Base-by-base conservation (phyloP, 345 rosid genomes). In the Balakata baccata region DNA sequence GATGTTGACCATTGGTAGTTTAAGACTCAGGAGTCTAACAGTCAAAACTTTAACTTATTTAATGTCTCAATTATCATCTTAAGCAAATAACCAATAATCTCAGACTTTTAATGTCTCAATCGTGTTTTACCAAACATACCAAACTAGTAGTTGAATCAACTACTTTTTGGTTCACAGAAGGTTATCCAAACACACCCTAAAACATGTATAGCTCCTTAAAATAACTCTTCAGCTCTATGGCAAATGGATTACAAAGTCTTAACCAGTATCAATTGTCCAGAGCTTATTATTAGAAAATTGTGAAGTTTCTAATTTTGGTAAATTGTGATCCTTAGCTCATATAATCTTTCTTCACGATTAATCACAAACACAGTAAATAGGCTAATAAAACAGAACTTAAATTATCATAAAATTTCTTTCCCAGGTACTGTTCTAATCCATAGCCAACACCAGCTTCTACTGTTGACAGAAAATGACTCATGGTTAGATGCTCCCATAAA, bases 401-500 rank as follows among this genome's bases (percentile, higher is more conserved):
- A 25, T 4, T 7, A 22, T 23, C 43, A 56, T 9, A 11, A 13
- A 20, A 74, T 46, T 79, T 81, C 56, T 74, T 76, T 82, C 71
- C 68, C 70, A 76, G 72, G 64, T 63, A 58, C 56, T 72, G 66
- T 39, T 73, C 66, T 81, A 78, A 68, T 78, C 73, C 76, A 56
- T 79, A 72, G 45, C 74, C 68, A 68, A 82, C 62, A 80, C n/a
- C n/a, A n/a, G 68, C 62, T 46, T 61, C 73, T 69, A 83, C 90
- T 81, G 88, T 86, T 78, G 86, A 77, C 45, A 74, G 98, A 92
- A 84, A 87, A 84, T 77, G 89, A 85, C 91, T 78, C 38, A 64
- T 70, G 61, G 59, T 74, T 70, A 41, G 43, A 71, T 84, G 86
- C 85, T 75, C 79, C 85, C 82, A 64, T 59, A 85, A 68, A 65